Base-by-base conservation (phyloP, 129 eudicot genomes). In the Pittosporum tobira region DNA sequence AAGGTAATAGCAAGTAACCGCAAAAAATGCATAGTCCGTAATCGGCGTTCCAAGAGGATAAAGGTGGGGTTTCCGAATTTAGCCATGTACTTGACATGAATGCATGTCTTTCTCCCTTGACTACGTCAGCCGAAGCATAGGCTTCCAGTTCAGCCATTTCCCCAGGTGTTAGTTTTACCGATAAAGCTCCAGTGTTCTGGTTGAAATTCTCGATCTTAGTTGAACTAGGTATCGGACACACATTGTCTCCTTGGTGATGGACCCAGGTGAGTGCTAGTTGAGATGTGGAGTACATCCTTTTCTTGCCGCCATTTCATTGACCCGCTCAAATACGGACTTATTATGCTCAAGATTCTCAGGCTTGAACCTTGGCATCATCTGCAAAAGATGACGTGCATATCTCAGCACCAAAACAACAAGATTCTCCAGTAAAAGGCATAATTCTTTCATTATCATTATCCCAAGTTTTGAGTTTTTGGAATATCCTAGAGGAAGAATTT, bases 221-320 rank as follows among this genome's bases (percentile, higher is more conserved):
- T n/a, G n/a, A n/a, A n/a, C 40, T 34, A 34, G 40, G 13, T 8
- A 12, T 34, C 4, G 68, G 74, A 30, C 28, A 30, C 8, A 64
- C 71, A 8, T 72, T 71, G 30, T 63, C 48, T 4, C 76, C 71
- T 23, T 64, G 76, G 18, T 71, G 71, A 49, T 31, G 66, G 6
- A 71, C 34, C 76, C 76, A 71, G 3, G 71, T 71, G 25, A 71
- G 53, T 2, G 76, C 76, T 36, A 71, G 59, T 28, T 71, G 76
- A 0, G 65, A 40, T 2, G 70, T n/a, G n/a, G 31, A 1, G 71
- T 71, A 59, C 76, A 71, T 11, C 65, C 65, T 18, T 71, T 56
- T 30, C 50, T 55, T 6, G 65, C 29, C 10, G 76, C 65, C 30
- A 71, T 19, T 26, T 55, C 60, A 1, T 12, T 46, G 1, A 71